Percentiles rank a stretch among this genome's conserved stretches.
phyloP scores from a whole-genome alignment of 306 rosid genomes.

The Vigna mungo region DNA sequence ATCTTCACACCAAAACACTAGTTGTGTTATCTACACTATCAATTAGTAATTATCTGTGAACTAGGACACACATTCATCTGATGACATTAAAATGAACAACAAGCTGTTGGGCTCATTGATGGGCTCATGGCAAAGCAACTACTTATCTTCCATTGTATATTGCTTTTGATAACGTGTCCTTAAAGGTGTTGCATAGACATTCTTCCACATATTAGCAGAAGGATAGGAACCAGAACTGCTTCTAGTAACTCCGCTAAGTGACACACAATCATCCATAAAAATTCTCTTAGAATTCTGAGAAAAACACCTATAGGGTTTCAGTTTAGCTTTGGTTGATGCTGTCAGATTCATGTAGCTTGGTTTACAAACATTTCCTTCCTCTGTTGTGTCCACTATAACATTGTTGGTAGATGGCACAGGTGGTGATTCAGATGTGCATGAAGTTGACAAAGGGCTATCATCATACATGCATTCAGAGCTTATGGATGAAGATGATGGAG shows the following conservation, averaged over 20 bases:
- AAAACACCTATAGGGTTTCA: constrained; percentile 51
- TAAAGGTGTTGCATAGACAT: constrained; percentile 55
- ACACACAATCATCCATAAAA: constrained; percentile 56
- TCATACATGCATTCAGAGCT: constrained; percentile 68
- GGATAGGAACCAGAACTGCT: constrained; percentile 60
- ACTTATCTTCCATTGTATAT: constrained; percentile 37
- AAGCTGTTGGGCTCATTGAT: constrained; percentile 58
- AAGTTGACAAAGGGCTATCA: constrained; percentile 62
- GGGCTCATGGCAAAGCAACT: constrained; percentile 39
- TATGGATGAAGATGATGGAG: constrained; percentile 64
- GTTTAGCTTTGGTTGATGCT: constrained; percentile 70
- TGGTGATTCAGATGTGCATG: constrained; percentile 59
- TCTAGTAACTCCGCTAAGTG: constrained; percentile 57
- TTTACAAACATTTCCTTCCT: constrained; percentile 42
- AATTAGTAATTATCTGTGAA: constrained; percentile 28
- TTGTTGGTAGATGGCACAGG: constrained; percentile 42
- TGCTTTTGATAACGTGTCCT: constrained; percentile 45
- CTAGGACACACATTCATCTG: constrained; percentile 17
- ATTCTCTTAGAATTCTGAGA: constrained; percentile 52
- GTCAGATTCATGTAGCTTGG: constrained; percentile 78
- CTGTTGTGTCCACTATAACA: constrained; percentile 42
- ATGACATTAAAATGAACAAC: constrained; percentile 49
- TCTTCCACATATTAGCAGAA: constrained; percentile 60
- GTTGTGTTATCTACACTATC: constrained; percentile 37
- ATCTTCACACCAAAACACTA: constrained; percentile 33